Base-by-base conservation (phyloP, 257 asterid species). In the Fraxinus americana region DNA sequence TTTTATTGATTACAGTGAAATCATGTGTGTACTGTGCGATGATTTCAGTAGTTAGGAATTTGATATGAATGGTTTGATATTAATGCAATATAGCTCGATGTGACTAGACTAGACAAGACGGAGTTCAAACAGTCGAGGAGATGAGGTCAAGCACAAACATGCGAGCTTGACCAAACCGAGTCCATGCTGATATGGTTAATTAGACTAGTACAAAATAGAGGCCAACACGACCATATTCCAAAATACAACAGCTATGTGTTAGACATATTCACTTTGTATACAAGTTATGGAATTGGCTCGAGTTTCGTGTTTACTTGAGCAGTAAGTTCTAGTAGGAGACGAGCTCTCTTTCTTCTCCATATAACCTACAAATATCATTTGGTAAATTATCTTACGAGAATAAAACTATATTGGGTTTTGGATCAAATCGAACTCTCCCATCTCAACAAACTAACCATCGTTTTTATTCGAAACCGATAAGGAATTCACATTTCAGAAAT, bases 11-110 rank as follows among this genome's bases (percentile, higher is more conserved):
- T 85, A 35, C 85, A 76, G 75, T 9, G 85, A 80, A 54, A 79
- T 74, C 54, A 78, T 90, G 91, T 87, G 77, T 13, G 81, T 90
- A 17, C 92, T 96, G 97, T 91, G 45, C 3, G 92, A 90, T 77
- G 92, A 87, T 41, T 87, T 89, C 73, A 83, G 78, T 77, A 86
- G 83, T 52, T 72, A 43, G 50, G 14, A n/a, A n/a, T n/a, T n/a
- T n/a, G n/a, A n/a, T n/a, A n/a, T n/a, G n/a, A n/a, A n/a, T 7
- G 43, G 10, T 7, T 7, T 38, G 1, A 7, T 1, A 12, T 45
- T 12, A 48, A 1, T 11, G 12, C 1, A 48, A 13, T 48, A 12
- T 48, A 48, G n/a, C 6, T 48, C 57, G 12, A 39, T 0, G 1
- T 2, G n/a, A 50, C 59, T 17, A 50, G n/a, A 52, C 9, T 52